Evolutionary conservation across 257 asterid species (phyloP), one percentile per base, ranked within the genome.

Genomic region (Parsonsia alboflavescens): DNA sequence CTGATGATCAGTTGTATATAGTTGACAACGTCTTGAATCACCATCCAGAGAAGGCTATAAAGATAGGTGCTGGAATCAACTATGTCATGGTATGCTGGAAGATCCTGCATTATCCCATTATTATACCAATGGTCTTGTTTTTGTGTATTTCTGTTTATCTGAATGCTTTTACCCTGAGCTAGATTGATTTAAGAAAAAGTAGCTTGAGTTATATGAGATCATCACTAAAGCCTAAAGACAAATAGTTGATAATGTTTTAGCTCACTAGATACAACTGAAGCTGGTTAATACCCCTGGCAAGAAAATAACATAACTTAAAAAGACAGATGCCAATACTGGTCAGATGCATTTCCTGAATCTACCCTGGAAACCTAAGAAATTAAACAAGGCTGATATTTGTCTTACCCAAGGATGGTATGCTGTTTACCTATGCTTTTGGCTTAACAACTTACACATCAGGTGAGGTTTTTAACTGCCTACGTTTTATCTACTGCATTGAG

Each of bases 11-110:
- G 84, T 85, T 85, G 30, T 94, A 80, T 82, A 79, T 94, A 2
- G 68, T 87, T 9, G 96, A 92, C 16, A 82, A 90, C 46, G 97
- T 94, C 49, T 82, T 94, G 79, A 90, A 82, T 79, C 78, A 90
- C 75, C 99, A 94, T 73, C 98, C 97, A 0, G 97, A 92, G 72
- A 94, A 92, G 83, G 87, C 90, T 56, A 73, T 54, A 57, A 94
- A 94, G 85, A 84, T 86, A 73, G 97, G 99, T 73, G 85, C 89
- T 73, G 99, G 97, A 76, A 69, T 92, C 48, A 86, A 89, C 75
- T 75, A 88, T 75, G 82, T 94, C 72, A 94, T 78, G 93, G 99
- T 92, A 89, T 59, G 86, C 30, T 64, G 12, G 49, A 39, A 41
- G 46, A 33, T 19, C 39, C 53, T 36, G 46, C 62, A 33, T 70